These are phyloP conservation scores for Leccinum subgranulosum DNA, from an alignment of 768 basidiomycete species.

Conservation along the genomic window DNA sequence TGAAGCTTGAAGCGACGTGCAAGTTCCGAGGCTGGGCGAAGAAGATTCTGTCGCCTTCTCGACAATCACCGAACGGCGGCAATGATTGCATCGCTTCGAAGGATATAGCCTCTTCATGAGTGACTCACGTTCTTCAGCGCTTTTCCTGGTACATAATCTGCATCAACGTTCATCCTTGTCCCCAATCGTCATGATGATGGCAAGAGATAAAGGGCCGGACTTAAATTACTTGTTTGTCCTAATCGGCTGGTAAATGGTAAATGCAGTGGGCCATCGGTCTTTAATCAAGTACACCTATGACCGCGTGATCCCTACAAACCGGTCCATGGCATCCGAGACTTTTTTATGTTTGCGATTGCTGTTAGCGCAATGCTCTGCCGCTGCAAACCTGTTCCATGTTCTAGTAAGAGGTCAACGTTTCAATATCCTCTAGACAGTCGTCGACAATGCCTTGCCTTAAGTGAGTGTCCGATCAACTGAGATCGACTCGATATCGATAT, in stretches of 20 bases:
- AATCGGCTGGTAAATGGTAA: neutral
- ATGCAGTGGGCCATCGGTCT: neutral
- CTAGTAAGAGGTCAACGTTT: neutral
- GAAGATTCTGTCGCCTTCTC: conserved; percentile 12
- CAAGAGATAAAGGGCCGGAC: neutral
- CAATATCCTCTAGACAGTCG: neutral
- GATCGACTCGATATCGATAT: neutral
- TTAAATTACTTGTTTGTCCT: too few species aligned
- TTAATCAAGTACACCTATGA: neutral
- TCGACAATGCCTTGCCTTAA: neutral
- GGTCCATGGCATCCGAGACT: neutral
- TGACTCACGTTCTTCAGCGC: neutral
- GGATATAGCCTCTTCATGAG: conserved; percentile 10
- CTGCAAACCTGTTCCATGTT: neutral
- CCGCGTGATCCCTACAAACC: neutral
- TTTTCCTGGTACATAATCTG: neutral
- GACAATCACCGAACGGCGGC: conserved; percentile 10
- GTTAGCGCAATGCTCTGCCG: neutral
- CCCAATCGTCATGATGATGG: neutral
- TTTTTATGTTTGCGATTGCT: neutral
- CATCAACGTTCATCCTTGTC: neutral
- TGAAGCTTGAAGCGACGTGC: neutral
- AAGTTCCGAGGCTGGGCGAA: neutral
- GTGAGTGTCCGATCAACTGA: neutral
- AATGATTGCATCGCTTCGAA: neutral